Evolutionary conservation across 208 protist genomes (phyloP).

Genomic region (Leishmania gerbilli): DNA sequence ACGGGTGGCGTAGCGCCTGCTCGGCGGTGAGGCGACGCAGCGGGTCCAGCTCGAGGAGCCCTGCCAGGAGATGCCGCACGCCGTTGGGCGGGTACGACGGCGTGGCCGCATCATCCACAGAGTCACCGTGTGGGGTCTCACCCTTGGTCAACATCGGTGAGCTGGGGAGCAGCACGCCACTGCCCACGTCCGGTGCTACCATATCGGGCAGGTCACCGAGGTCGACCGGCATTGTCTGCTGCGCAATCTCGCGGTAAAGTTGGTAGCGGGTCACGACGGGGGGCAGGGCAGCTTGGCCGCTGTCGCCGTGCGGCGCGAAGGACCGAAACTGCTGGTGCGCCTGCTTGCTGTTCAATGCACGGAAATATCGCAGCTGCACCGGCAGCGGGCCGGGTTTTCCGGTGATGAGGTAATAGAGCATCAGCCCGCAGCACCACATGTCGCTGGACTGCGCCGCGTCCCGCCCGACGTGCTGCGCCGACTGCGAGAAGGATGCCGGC

Average conservation of each 20-base stretch:
- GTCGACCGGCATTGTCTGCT: conserved; percentile 41
- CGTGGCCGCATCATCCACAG: not conserved
- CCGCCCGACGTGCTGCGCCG: conserved; percentile 14
- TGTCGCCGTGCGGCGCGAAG: not conserved
- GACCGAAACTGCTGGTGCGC: not conserved
- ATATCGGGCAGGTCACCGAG: conserved; percentile 55
- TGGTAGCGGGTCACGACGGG: conserved; percentile 55
- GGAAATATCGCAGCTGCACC: conserved; percentile 48
- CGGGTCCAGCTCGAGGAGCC: conserved; percentile 69
- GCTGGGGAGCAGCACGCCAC: not conserved
- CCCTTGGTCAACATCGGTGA: no score
- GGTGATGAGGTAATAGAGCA: conserved; percentile 80
- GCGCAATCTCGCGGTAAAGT: conserved; percentile 71
- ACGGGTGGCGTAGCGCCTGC: conserved; percentile 76
- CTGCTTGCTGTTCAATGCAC: conserved; percentile 22
- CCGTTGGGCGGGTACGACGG: conserved; percentile 35
- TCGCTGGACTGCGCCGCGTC: conserved; percentile 48
- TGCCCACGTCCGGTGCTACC: conserved; percentile 12
- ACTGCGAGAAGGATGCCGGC: conserved; percentile 22
- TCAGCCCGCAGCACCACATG: conserved; percentile 83
- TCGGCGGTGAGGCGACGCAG: conserved; percentile 58
- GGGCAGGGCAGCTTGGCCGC: not conserved
- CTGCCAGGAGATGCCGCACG: conserved; percentile 54
- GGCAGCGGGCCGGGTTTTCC: conserved; percentile 52
- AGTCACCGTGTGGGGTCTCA: not conserved